Percentiles rank a stretch among this genome's conserved stretches.
Conservation (phyloP, 176 grass and related monocot species). For the Tillandsia leiboldiana region DNA sequence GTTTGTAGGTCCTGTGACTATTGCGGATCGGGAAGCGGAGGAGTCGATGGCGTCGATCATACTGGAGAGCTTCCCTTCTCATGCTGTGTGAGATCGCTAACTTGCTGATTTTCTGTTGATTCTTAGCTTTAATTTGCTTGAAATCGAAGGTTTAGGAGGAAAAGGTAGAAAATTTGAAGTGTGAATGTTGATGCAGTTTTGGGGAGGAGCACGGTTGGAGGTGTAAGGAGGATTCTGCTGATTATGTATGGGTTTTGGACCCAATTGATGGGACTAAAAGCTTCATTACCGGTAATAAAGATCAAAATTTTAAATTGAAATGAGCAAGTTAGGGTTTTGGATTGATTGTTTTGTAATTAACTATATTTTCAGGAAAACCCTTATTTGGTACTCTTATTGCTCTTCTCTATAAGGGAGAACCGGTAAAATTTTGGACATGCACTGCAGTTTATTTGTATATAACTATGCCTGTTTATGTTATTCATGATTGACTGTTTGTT, state of each 20-base stretch:
- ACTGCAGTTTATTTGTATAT: background rate
- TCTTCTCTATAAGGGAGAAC: constrained; percentile 65
- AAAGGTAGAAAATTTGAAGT: constrained; percentile 3
- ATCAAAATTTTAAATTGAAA: background rate
- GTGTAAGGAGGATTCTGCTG: constrained; percentile 45
- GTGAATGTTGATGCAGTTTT: constrained; percentile 35
- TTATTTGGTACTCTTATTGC: constrained; percentile 88
- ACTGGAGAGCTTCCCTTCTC: constrained; percentile 56
- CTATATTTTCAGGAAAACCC: constrained; percentile 59
- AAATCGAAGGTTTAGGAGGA: background rate
- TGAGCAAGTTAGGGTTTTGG: background rate
- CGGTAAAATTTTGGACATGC: constrained; percentile 33
- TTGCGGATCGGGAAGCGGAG: constrained; percentile 89
- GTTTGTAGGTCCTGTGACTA: constrained; percentile 66
- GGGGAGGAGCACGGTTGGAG: constrained; percentile 87
- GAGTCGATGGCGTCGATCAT: constrained; percentile 82
- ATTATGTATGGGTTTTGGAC: constrained; percentile 93
- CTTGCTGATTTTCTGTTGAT: background rate
- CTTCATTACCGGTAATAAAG: constrained; percentile 65
- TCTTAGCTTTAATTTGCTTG: background rate
- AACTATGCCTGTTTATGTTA: no score
- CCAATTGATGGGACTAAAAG: constrained; percentile 94
- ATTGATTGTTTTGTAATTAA: no score
- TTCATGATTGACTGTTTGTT: no score
- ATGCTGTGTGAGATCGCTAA: constrained; percentile 49